Percentiles rank a stretch among this genome's conserved stretches.
phyloP scores from a whole-genome alignment of 2,329 filamentous ascomycete species.

The Pseudocercospora macadamiae region DNA sequence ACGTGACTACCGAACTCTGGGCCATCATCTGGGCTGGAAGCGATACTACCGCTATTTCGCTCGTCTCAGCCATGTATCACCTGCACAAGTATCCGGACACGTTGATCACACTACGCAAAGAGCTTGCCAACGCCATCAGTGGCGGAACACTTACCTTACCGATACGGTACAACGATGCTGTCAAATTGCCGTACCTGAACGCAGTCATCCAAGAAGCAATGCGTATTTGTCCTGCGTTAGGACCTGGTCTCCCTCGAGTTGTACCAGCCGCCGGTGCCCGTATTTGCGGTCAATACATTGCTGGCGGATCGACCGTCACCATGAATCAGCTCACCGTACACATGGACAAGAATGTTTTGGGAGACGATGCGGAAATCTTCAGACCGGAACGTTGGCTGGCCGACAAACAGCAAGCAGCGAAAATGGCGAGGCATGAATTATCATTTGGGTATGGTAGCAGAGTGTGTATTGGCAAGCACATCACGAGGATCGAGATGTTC shows the following conservation, averaged over 20 bases:
- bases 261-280: conserved; percentile 1
- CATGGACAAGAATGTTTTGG: conserved; percentile 10
- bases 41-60: conserved; percentile 7
- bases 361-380: conserved; percentile 12
- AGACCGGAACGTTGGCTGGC: conserved; percentile 13
- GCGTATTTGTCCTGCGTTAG: conserved; percentile 1
- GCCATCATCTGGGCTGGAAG: conserved; percentile 13
- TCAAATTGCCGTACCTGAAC: conserved; percentile 8
- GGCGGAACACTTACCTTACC: background rate
- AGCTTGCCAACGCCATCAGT: background rate
- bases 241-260: conserved; percentile 6
- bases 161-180: background rate
- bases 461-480: conserved; percentile 16
- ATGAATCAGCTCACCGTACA: conserved; percentile 10
- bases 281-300: background rate
- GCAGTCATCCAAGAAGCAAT: conserved; percentile 7
- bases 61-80: conserved; percentile 1
- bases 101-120: background rate
- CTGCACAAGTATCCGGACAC: conserved; percentile 5
- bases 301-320: conserved; percentile 5
- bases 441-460: conserved; percentile 14
- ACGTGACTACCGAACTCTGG: conserved; percentile 10
- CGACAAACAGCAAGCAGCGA: background rate
- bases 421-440: conserved; percentile 12
- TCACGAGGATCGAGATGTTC: conserved; percentile 15